Evolutionary conservation across 345 rosid genomes (phyloP).

Genomic region (Balakata baccata): DNA sequence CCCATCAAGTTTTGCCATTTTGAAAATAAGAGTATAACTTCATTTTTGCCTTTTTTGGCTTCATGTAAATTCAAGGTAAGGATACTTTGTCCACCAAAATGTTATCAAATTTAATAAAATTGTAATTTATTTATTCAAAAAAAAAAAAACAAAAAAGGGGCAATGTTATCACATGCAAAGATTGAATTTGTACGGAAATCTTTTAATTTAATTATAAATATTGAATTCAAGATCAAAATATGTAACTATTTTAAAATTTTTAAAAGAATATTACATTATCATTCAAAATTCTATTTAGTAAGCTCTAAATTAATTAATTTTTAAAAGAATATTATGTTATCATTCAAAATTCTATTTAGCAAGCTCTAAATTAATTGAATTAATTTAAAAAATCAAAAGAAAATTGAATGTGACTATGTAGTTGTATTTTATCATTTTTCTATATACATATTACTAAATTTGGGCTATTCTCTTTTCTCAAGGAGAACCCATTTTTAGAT

Average conservation of each 20-base stretch:
- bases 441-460: not conserved
- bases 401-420: conserved; percentile 16
- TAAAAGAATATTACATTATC: too few relatives aligned
- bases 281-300: too few relatives aligned
- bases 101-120: not conserved
- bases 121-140: too few relatives aligned
- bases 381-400: too few relatives aligned
- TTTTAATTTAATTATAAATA: too few relatives aligned
- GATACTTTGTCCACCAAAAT: conserved; percentile 15
- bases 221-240: too few relatives aligned
- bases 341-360: too few relatives aligned
- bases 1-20: conserved; percentile 8
- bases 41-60: conserved; percentile 10
- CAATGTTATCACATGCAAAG: conserved; percentile 1
- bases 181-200: too few relatives aligned
- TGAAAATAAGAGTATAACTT: conserved; percentile 6
- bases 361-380: too few relatives aligned
- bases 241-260: too few relatives aligned
- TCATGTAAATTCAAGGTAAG: conserved; percentile 8
- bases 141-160: not conserved
- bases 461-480: not conserved
- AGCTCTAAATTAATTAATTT: too few relatives aligned
- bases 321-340: too few relatives aligned
- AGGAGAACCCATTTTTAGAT: conserved; percentile 2
- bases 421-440: conserved; percentile 18